Base-by-base conservation (phyloP, 306 rosid species). In the Senna siamea region DNA sequence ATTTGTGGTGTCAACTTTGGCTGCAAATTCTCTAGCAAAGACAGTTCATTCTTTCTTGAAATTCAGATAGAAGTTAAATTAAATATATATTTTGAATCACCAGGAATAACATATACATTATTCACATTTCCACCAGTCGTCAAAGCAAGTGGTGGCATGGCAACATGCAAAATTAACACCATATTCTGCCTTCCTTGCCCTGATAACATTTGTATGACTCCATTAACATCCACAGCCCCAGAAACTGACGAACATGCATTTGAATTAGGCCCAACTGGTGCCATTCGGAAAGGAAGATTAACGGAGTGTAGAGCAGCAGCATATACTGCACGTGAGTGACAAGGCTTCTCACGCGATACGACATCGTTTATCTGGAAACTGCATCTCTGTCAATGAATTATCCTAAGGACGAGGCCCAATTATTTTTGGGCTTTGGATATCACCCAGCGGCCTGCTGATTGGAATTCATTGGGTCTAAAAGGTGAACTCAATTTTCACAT, bases 131-230 rank as follows among this genome's bases (percentile, higher is more conserved):
- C 17, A 93, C 97, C 97, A 37, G 66, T 74, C n/a, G n/a, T n/a
- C 71, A 88, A 84, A 81, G 89, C 73, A 78, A 90, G 97, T 35
- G 92, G 89, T 30, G 98, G 98, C 89, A 91, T 86, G 63, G 97
- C 89, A 76, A 83, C 91, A 70, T 93, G 97, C 51, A 91, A 75
- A 79, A 91, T 84, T 56, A 89, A 65, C 81, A 91, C 94, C 89
- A 82, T 84, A 81, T 91, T 91, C 59, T 86, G 93, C 85, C 97
- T 84, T 41, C 81, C 87, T 59, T 87, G 92, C 73, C 91, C 92
- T 23, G 94, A 70, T 74, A 91, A 82, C 78, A 89, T 89, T 79
- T 87, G 90, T 71, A 91, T 69, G 70, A 89, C 52, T 72, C 76
- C 97, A 82, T 77, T 87, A 72, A 93, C 69, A 75, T 90, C 87